Evolutionary conservation across 1,284 basidiomycete genomes (phyloP), one percentile per base, ranked within the genome.

Genomic region (Phaffia rhodozyma): DNA sequence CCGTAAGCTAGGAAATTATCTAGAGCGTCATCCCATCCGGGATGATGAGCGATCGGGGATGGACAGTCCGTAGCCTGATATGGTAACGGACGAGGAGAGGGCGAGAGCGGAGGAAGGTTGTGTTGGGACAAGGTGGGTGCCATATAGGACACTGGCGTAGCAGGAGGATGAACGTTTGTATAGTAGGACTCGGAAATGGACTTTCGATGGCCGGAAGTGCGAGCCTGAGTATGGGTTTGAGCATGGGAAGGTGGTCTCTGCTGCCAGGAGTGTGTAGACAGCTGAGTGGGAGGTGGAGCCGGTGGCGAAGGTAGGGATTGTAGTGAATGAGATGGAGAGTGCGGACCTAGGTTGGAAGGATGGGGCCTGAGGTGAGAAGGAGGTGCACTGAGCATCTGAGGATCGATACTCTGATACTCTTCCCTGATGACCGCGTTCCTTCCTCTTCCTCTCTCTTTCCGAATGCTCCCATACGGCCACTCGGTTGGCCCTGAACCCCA

Each of bases 61-160:
- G 57, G 57, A 30, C 47, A 48, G 16, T 58, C 57, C 6, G 43
- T 43, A n/a, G 38, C 57, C 32, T 58, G 57, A 18, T 58, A 43
- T 25, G 34, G 3, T 49, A 49, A 18, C 55, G 34, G n/a, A 50
- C 27, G 29, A 34, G n/a, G 47, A 30, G 55, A 34, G 18, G 54
- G 29, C 1, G 61, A 20, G 18, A n/a, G 23, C 1, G 48, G 47
- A 18, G 48, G 27, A 16, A 49, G 53, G 7, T 53, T 27, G 25
- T 23, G 25, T 21, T 48, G 50, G 23, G 27, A 9, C 4, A 56
- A 55, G n/a, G 29, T 57, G n/a, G 54, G 61, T n/a, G 52, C 55
- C 30, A 49, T 38, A 27, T 62, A 51, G 6, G 54, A n/a, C 27
- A 55, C 30, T n/a, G 61, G 61, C 20, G 61, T 62, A 16, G 61